Evolutionary conservation across 345 rosid genomes (phyloP).

Genomic region (Aurinia saxatilis): DNA sequence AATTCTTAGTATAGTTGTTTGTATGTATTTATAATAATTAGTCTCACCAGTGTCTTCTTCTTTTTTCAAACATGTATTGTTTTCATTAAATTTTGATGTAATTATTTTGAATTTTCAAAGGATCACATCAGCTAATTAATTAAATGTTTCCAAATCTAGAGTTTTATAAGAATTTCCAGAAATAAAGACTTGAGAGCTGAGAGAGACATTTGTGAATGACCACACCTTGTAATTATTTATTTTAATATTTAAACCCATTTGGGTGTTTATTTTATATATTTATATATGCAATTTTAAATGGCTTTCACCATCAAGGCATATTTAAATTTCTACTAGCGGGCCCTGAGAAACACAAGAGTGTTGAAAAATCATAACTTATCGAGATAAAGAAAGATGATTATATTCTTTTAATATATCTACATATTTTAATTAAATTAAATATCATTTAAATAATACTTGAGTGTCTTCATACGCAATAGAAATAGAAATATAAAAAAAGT

Average conservation of each 20-base stretch:
- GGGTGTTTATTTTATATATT: constrained; percentile 5
- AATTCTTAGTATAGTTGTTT: too few species aligned
- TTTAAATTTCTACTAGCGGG: constrained; percentile 16
- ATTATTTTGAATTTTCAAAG: neutral
- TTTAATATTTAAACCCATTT: neutral
- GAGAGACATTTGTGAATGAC: constrained; percentile 15
- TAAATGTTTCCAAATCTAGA: neutral
- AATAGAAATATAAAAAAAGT: neutral
- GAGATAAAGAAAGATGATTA: neutral
- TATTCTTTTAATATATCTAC: constrained; percentile 1
- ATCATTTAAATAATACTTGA: neutral
- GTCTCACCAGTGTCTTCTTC: neutral
- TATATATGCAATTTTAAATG: neutral
- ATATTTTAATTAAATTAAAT: neutral
- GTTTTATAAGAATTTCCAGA: neutral
- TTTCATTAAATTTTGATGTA: neutral
- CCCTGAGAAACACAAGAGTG: constrained; percentile 12
- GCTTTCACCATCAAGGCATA: constrained; percentile 24
- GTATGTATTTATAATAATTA: too few species aligned
- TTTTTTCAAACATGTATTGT: neutral
- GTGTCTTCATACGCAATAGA: constrained; percentile 8
- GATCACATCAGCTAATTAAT: neutral
- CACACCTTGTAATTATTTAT: neutral
- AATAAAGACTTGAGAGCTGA: constrained; percentile 12
- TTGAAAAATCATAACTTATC: constrained; percentile 23